Evolutionary conservation across 345 rosid genomes (phyloP), one percentile per base, ranked within the genome.

Genomic region (Eucalyptus polybractea): DNA sequence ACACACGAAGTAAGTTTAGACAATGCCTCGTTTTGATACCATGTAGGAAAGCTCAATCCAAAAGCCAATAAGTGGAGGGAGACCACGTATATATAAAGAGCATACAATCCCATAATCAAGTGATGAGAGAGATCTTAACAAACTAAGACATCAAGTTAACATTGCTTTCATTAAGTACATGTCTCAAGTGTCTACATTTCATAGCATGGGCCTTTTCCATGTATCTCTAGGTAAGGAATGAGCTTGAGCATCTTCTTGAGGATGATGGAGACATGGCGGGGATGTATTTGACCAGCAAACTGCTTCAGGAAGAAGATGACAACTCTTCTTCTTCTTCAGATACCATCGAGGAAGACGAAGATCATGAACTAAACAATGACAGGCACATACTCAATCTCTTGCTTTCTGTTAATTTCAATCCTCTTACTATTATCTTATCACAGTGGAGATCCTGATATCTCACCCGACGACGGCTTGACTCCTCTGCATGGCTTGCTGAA

Each of bases 211-310:
- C 86, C n/a, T 27, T 29, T 14, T 40, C 50, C 25, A 45, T 62
- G 50, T 10, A 7, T 51, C 16, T 65, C 8, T 89, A 93, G 93
- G 94, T 93, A 49, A 93, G 94, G 90, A 92, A 93, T 90, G 93
- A 92, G 91, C 90, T 92, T 37, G 93, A 92, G 89, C 93, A 93
- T 87, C 92, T 92, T 54, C 92, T 93, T 88, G 92, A 93, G 60
- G 92, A 93, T 85, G 93, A 93, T 67, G 94, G 93, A 27, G 94
- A 91, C 88, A 93, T 93, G 94, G 94, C 93, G 8, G 94, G 92
- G 87, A 90, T 91, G 93, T 92, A 90, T 87, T 90, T 92, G 50
- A 91, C 92, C 37, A 91, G 92, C 88, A 92, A 93, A 91, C 42
- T 62, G 51, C 87, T 83, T 25, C 62, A 80, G 56, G 50, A 76